Percentiles rank a stretch among this genome's conserved stretches.
phyloP scores from a whole-genome alignment of 306 rosid genomes.

The Cajanus cajan region DNA sequence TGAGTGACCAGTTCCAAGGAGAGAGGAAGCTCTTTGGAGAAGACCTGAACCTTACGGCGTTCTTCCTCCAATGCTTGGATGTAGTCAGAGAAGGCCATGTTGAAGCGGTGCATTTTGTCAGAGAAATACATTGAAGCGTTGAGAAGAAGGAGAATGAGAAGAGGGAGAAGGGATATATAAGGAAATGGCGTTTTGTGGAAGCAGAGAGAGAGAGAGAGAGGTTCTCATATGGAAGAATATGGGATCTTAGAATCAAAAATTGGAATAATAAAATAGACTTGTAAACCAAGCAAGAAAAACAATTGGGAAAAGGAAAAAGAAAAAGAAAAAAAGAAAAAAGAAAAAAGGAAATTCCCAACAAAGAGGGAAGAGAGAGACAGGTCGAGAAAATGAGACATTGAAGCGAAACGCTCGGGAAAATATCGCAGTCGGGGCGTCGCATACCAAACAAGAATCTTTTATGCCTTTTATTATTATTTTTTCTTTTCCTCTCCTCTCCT shows the following conservation, averaged over 20 bases:
- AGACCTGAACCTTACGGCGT: conserved; percentile 62
- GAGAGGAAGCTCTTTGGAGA: conserved; percentile 80
- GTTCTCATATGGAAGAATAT: conserved; percentile 43
- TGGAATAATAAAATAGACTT: conserved; percentile 64
- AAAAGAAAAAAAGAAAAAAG: too few relatives aligned
- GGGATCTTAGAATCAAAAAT: conserved; percentile 64
- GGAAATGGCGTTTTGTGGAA: conserved; percentile 33
- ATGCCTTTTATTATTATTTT: conserved; percentile 20
- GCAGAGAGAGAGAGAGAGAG: conserved; percentile 31
- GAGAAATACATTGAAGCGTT: conserved; percentile 31
- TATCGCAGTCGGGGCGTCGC: conserved; percentile 91
- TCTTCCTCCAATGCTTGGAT: conserved; percentile 67
- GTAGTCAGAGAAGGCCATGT: conserved; percentile 50
- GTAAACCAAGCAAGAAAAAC: conserved; percentile 29
- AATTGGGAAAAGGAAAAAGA: background rate
- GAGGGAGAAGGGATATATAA: conserved; percentile 22
- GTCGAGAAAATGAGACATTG: conserved; percentile 18
- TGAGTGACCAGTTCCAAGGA: conserved; percentile 72
- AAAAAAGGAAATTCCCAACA: background rate
- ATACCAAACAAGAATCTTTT: conserved; percentile 56
- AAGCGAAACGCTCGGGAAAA: conserved; percentile 29
- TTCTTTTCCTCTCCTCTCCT: background rate
- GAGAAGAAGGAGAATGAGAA: background rate
- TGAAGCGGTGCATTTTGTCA: conserved; percentile 53
- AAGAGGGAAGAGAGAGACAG: background rate